A percentile compares a stretch with the other conserved stretches of the same genome.
Conservation (phyloP, 2,329 filamentous ascomycete genomes). For the Talaromyces sp. region DNA sequence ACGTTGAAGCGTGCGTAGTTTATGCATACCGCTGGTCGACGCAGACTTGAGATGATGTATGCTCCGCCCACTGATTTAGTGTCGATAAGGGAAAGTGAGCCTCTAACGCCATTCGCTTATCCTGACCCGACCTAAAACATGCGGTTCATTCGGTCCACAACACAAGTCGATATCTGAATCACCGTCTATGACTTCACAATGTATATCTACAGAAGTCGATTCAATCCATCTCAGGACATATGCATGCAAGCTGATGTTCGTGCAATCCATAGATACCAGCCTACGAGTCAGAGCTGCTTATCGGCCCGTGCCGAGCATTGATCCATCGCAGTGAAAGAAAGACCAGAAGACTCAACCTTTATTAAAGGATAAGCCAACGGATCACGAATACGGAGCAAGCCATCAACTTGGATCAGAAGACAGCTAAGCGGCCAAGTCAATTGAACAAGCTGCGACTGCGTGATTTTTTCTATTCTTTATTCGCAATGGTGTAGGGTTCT, state of each 20-base stretch:
- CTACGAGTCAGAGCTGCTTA: background rate
- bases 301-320: background rate
- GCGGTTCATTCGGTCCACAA: background rate
- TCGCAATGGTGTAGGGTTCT: background rate
- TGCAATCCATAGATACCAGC: background rate
- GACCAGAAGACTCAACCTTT: background rate
- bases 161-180: background rate
- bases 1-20: background rate
- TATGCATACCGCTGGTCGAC: background rate
- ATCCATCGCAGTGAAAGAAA: background rate
- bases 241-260: background rate
- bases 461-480: background rate
- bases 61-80: background rate
- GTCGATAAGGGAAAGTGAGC: background rate
- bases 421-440: background rate
- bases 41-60: background rate
- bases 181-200: background rate
- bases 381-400: background rate
- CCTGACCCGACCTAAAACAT: background rate
- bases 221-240: background rate
- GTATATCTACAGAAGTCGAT: background rate
- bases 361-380: background rate
- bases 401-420: background rate
- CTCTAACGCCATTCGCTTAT: background rate
- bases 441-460: background rate